Conservation (phyloP, 176 grass and related monocot species). For the Chrysopogon serrulatus region DNA sequence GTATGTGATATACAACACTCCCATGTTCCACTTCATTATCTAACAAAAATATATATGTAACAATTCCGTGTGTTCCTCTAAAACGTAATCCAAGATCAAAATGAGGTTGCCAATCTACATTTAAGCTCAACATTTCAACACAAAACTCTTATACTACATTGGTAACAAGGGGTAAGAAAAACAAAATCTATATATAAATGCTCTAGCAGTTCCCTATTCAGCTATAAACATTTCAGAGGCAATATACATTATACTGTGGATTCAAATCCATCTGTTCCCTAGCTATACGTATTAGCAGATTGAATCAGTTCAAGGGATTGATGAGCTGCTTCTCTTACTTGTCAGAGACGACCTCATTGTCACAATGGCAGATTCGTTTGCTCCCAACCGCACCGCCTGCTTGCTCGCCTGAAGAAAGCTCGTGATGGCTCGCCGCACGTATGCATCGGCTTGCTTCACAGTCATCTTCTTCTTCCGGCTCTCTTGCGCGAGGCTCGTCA, state of each 20-base stretch:
- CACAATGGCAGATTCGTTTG: conserved; percentile 68
- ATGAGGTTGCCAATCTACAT: background rate
- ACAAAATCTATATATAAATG: background rate
- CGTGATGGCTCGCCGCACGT: conserved; percentile 54
- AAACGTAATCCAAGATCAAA: background rate
- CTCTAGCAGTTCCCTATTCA: background rate
- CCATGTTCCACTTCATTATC: background rate
- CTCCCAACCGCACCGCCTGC: conserved; percentile 52
- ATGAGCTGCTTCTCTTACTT: conserved; percentile 15
- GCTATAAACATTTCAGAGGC: conserved; percentile 8
- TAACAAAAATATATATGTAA: background rate
- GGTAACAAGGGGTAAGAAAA: background rate
- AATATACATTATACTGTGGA: background rate
- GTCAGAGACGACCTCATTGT: conserved; percentile 83
- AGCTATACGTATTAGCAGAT: background rate
- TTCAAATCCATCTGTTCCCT: background rate
- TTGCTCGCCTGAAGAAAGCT: conserved; percentile 66
- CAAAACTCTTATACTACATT: background rate
- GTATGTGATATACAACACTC: too few species aligned
- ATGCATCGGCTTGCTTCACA: conserved; percentile 64
- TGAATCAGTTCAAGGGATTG: background rate
- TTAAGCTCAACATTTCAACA: background rate
- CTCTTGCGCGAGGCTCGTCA: conserved; percentile 54
- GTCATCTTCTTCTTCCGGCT: conserved; percentile 50
- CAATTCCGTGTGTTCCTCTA: background rate